Base-by-base conservation (phyloP, 2,329 filamentous ascomycete species). In the Nothophaeocryptopus gaeumannii region DNA sequence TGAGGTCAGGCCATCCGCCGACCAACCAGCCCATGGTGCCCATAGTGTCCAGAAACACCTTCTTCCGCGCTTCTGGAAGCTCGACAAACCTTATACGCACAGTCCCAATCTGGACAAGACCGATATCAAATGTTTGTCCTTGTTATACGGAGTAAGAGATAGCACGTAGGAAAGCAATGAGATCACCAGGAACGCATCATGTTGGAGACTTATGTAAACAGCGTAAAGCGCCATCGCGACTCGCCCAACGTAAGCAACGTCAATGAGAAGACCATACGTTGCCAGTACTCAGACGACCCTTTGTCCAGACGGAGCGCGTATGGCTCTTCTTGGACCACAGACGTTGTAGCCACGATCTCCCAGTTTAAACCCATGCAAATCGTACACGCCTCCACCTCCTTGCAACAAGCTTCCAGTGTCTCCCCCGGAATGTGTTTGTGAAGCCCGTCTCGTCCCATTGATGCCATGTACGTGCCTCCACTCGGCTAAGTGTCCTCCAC, bases 391-490 rank as follows among this genome's bases (percentile, higher is more conserved):
- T 11, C 45, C 45, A 10, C 45, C 45, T 14, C 37, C 45, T 33
- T 33, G 15, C 20, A 16, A 29, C 11, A 33, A 42, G 39, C 45
- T 42, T 30, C 38, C 38, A 32, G 29, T 34, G 32, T 34, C 39
- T 26, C 36, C 13, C 35, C 37, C 13, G 20, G 32, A 16, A 30
- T 39, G 38, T 34, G 34, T 42, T 41, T 31, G 38, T 36, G 45
- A 41, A 42, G 14, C 31, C 38, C 37, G 39, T 42, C 38, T 35
- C 45, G 39, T 32, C 36, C 43, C 45, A 43, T 41, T 50, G 39
- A 48, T 52, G 49, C 43, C 43, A 45, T 42, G 47, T 47, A 36
- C 34, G 46, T 47, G 38, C 47, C 43, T 37, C 53, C 36, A 30
- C 39, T 44, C 39, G 26, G 50, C 38, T 31, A 51, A 39, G 44